Percentiles rank a stretch among this genome's conserved stretches.
Evolutionary conservation across 176 grass and related monocot genomes (phyloP).

Genomic region (Olyra latifolia): DNA sequence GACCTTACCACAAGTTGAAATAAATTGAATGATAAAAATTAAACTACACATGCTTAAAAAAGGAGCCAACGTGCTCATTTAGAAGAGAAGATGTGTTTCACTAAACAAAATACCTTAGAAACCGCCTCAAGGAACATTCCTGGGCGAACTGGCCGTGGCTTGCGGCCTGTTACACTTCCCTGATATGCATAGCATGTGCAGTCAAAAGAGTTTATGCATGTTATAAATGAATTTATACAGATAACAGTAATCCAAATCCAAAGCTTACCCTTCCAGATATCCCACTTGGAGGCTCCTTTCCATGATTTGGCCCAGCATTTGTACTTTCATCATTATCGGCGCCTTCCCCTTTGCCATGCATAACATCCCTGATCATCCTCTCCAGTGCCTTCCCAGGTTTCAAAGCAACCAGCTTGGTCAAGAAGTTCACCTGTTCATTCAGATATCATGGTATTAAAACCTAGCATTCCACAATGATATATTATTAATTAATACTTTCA

Average conservation of each 20-base stretch:
- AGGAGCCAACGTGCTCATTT: not conserved
- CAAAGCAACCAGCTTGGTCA: slow-evolving; percentile 79
- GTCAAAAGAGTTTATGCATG: slow-evolving; percentile 3
- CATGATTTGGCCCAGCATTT: slow-evolving; percentile 30
- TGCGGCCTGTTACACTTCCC: slow-evolving; percentile 66
- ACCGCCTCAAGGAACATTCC: slow-evolving; percentile 97
- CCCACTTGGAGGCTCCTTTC: slow-evolving; percentile 41
- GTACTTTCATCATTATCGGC: slow-evolving; percentile 48
- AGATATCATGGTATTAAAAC: not conserved
- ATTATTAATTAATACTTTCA: not conserved
- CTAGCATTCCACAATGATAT: not conserved
- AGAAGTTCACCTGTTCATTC: slow-evolving; percentile 77
- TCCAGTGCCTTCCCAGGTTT: slow-evolving; percentile 74
- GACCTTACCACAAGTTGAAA: slow-evolving; percentile 50
- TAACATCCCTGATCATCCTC: slow-evolving; percentile 73
- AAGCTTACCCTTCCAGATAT: slow-evolving; percentile 73
- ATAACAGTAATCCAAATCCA: slow-evolving; percentile 8
- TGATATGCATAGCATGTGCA: slow-evolving; percentile 27
- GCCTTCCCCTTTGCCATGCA: slow-evolving; percentile 86
- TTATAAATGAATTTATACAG: not conserved
- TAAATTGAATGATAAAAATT: not conserved
- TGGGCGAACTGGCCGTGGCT: slow-evolving; percentile 75
- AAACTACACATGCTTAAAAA: not conserved
- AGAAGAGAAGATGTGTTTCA: slow-evolving; percentile 1
- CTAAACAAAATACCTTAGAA: slow-evolving; percentile 58